These are phyloP conservation scores for Fusarium tuaranense DNA, from an alignment of 2,329 filamentous ascomycete genomes.

Conservation along the genomic window DNA sequence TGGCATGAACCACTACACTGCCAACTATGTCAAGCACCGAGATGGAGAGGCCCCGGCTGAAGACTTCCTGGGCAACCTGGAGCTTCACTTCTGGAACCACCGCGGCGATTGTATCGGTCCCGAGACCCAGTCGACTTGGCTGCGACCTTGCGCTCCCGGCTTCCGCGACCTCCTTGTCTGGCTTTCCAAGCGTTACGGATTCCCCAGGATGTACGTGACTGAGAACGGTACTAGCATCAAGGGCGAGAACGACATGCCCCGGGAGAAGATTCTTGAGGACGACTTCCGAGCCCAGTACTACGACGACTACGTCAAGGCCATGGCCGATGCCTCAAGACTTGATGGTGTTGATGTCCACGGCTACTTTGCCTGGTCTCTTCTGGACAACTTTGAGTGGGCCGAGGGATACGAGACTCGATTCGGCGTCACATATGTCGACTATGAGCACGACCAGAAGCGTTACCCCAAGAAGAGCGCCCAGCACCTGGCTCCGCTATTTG, in stretches of 20 bases:
- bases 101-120: conserved; percentile 79
- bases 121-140: conserved; percentile 86
- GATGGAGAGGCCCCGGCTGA: conserved; percentile 68
- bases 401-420: conserved; percentile 91
- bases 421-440: conserved; percentile 87
- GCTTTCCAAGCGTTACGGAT: conserved; percentile 80
- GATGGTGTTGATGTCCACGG: conserved; percentile 84
- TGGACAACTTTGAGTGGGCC: conserved; percentile 96
- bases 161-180: conserved; percentile 83
- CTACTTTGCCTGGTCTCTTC: conserved; percentile 88
- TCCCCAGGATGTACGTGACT: conserved; percentile 86
- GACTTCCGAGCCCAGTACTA: conserved; percentile 87
- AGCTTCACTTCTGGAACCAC: conserved; percentile 78
- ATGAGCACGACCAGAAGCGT: conserved; percentile 81
- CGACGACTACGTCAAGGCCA: conserved; percentile 78
- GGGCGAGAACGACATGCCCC: conserved; percentile 80
- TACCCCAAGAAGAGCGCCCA: conserved; percentile 87
- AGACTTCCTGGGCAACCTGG: conserved; percentile 82
- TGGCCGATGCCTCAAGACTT: conserved; percentile 77
- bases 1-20: conserved; percentile 94
- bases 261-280: conserved; percentile 80
- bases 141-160: conserved; percentile 79
- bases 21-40: conserved; percentile 85
- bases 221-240: conserved; percentile 90
- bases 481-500: conserved; percentile 77